Evolutionary conservation across 495 filamentous ascomycete genomes (phyloP).

Genomic region (Xylaria longipes): DNA sequence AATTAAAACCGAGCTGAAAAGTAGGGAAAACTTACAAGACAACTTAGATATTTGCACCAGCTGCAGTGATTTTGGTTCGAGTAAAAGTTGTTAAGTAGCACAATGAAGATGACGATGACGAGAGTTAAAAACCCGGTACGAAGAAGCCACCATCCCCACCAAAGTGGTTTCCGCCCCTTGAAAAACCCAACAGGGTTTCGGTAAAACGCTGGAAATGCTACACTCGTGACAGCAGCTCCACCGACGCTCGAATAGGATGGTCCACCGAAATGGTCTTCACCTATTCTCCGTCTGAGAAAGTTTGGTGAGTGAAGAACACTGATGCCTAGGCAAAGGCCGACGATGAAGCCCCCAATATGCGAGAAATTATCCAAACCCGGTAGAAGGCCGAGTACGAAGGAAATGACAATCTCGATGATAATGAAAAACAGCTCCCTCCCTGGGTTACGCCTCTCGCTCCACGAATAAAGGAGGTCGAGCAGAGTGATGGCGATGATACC

Average conservation of each 20-base stretch:
- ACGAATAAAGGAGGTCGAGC: conserved; percentile 91
- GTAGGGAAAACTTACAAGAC: conserved; percentile 71
- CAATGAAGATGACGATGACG: conserved; percentile 79
- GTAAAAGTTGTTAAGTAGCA: conserved; percentile 91
- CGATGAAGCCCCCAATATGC: conserved; percentile 94
- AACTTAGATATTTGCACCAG: conserved; percentile 96
- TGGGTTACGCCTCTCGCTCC: conserved; percentile 76
- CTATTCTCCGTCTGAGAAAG: conserved; percentile 75
- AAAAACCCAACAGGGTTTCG: conserved; percentile 83
- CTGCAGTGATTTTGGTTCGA: conserved; percentile 72
- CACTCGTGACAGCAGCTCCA: conserved; percentile 45
- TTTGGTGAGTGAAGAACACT: conserved; percentile 88
- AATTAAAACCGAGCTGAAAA: neutral
- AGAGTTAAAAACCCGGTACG: conserved; percentile 79
- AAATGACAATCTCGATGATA: conserved; percentile 80
- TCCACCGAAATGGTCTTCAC: conserved; percentile 59
- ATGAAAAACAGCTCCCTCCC: conserved; percentile 84
- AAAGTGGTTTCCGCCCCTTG: conserved; percentile 85
- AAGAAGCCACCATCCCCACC: conserved; percentile 98
- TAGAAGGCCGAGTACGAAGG: conserved; percentile 89
- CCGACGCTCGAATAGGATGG: conserved; percentile 51
- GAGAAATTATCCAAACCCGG: conserved; percentile 96
- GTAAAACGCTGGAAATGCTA: conserved; percentile 62
- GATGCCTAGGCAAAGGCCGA: conserved; percentile 87
- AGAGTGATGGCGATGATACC: conserved; percentile 87